These are phyloP conservation scores for Cubamyces lactineus DNA, from an alignment of 768 basidiomycete genomes.

Conservation along the genomic window DNA sequence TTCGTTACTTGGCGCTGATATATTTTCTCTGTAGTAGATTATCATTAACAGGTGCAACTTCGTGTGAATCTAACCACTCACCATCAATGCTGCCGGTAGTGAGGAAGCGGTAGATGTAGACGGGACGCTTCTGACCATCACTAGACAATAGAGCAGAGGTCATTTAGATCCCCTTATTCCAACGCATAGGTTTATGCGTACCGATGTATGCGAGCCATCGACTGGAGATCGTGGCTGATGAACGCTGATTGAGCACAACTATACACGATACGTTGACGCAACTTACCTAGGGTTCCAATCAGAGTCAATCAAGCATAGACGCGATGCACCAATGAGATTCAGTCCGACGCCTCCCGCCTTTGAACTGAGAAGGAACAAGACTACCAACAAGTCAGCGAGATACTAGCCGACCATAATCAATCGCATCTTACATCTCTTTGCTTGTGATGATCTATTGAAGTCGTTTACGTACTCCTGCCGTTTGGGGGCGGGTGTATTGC, in stretches of 20 bases:
- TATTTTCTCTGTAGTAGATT: constrained; percentile 69
- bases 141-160: constrained; percentile 43
- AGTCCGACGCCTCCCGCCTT: constrained; percentile 97
- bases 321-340: constrained; percentile 89
- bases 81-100: constrained; percentile 92
- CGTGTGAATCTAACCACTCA: constrained; percentile 34
- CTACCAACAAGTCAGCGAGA: constrained; percentile 41
- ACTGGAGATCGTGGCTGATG: constrained; percentile 84
- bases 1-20: constrained; percentile 95
- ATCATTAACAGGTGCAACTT: neutral
- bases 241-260: neutral
- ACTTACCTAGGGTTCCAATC: constrained; percentile 91
- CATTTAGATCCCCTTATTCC: neutral
- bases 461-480: constrained; percentile 85
- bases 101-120: constrained; percentile 87
- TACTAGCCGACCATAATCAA: neutral
- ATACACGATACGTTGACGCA: neutral
- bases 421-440: constrained; percentile 62
- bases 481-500: constrained; percentile 76
- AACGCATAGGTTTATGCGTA: constrained; percentile 33
- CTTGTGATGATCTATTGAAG: constrained; percentile 82
- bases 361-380: constrained; percentile 89
- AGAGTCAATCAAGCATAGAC: constrained; percentile 84
- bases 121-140: constrained; percentile 91
- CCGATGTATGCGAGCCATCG: constrained; percentile 98